Evolutionary conservation across 345 rosid genomes (phyloP), one percentile per base, ranked within the genome.

Genomic region (Theobroma cacao): DNA sequence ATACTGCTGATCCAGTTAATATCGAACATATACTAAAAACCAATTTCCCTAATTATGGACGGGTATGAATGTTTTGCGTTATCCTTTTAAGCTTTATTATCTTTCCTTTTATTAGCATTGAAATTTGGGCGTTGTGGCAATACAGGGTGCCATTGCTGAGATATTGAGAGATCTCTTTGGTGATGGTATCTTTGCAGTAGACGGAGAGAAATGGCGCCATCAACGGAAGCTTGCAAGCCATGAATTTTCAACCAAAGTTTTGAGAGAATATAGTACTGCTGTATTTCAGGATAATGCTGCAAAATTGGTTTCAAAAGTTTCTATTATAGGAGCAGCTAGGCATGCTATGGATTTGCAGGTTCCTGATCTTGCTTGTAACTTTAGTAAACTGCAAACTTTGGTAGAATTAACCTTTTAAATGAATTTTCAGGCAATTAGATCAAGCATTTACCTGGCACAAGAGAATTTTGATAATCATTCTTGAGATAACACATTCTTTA

Each of bases 151-250:
- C 40, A 78, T 80, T 38, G 59, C 70, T 47, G 31, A 13, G 40
- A 66, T 34, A 40, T 20, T 84, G 40, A 67, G 76, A 1, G 85
- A 76, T 63, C 76, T 86, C 10, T 77, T 86, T 11, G 87, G 89
- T 60, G 82, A 86, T 71, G 88, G 86, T 8, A 86, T 86, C 64
- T 83, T 86, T 78, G 69, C 78, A 2, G 86, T 86, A 38, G 85
- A 86, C 67, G 88, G 86, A 12, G 88, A 86, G 7, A 83, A 83
- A 43, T 86, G 88, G 88, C 80, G 80, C 14, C 82, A 79, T 38
- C 86, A 86, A 34, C 80, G 86, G 58, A 86, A 83, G 74, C 8
- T 79, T 24, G 67, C 88, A 2, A 86, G 85, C 80, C 67, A 79
- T 56, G 86, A 81, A 63, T 86, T 86, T 63, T 83, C 86, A 17